Evolutionary conservation across 768 basidiomycete species (phyloP).

Genomic region (Gloeophyllum trabeum): DNA sequence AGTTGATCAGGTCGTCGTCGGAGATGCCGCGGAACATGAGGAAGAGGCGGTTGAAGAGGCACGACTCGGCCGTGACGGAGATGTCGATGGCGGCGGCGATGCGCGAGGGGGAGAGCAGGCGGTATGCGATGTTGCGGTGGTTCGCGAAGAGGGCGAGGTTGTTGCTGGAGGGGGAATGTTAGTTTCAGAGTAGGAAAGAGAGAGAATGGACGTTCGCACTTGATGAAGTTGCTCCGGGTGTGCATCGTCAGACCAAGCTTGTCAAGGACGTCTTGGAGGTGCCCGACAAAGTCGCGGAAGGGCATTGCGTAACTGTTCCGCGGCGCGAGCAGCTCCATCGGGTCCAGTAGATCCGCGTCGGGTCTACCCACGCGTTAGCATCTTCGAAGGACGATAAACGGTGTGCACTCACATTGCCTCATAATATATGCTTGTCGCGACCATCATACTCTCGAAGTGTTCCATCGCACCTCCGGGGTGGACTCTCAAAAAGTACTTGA

Average conservation of each 20-base stretch:
- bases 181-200: conserved; percentile 1
- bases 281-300: conserved; percentile 68
- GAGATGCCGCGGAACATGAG: conserved; percentile 76
- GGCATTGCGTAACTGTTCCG: conserved; percentile 83
- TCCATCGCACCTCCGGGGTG: conserved; percentile 82
- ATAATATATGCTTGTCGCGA: conserved; percentile 73
- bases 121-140: conserved; percentile 84
- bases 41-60: conserved; percentile 76
- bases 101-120: conserved; percentile 70
- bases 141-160: conserved; percentile 63
- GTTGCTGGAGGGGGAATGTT: conserved; percentile 32
- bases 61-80: conserved; percentile 70
- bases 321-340: conserved; percentile 67
- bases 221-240: conserved; percentile 74
- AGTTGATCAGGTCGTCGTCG: conserved; percentile 69
- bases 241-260: conserved; percentile 77
- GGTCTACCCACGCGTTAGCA: conserved; percentile 35
- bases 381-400: not conserved
- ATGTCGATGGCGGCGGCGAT: conserved; percentile 85
- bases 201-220: conserved; percentile 30
- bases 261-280: conserved; percentile 73
- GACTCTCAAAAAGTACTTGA: conserved; percentile 76
- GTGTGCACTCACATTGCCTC: conserved; percentile 59
- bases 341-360: conserved; percentile 66
- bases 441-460: conserved; percentile 77